Conservation (phyloP, 768 basidiomycete species). For the Psilocybe cubensis region DNA sequence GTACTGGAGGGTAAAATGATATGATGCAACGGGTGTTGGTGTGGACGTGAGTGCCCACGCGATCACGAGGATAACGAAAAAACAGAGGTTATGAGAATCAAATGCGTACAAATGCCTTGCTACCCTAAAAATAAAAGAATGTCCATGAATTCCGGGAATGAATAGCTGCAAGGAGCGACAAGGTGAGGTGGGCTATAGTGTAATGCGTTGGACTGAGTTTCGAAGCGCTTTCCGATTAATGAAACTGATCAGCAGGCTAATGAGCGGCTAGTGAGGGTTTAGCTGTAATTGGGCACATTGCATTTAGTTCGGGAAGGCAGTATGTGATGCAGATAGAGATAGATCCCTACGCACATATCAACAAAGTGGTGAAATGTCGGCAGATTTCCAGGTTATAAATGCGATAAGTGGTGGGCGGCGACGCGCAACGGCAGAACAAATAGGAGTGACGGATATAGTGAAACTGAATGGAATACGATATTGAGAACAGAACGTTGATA, state of each 20-base stretch:
- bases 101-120: slow-evolving; percentile 11
- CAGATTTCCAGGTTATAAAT: slow-evolving; percentile 17
- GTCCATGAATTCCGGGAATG: slow-evolving; percentile 18
- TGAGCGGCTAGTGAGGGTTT: slow-evolving; percentile 9
- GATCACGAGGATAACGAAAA: slow-evolving; percentile 2
- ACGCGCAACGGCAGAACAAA: slow-evolving; percentile 9
- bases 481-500: background rate
- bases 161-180: slow-evolving; percentile 2
- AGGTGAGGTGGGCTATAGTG: background rate
- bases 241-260: slow-evolving; percentile 10
- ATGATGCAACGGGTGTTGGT: background rate
- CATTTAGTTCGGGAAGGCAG: slow-evolving; percentile 8
- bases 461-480: background rate
- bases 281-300: slow-evolving; percentile 12
- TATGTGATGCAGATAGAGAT: background rate
- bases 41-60: slow-evolving; percentile 1
- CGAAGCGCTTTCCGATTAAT: slow-evolving; percentile 11
- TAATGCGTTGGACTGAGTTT: slow-evolving; percentile 1
- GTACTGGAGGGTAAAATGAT: background rate
- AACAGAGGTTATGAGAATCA: background rate
- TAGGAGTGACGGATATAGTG: slow-evolving; percentile 14
- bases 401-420: background rate
- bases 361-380: slow-evolving; percentile 23
- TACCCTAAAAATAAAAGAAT: slow-evolving; percentile 14
- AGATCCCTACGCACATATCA: slow-evolving; percentile 14